These are phyloP conservation scores for Ceratocystis eucalypticola DNA, from an alignment of 2,329 filamentous ascomycete genomes.

Conservation along the genomic window DNA sequence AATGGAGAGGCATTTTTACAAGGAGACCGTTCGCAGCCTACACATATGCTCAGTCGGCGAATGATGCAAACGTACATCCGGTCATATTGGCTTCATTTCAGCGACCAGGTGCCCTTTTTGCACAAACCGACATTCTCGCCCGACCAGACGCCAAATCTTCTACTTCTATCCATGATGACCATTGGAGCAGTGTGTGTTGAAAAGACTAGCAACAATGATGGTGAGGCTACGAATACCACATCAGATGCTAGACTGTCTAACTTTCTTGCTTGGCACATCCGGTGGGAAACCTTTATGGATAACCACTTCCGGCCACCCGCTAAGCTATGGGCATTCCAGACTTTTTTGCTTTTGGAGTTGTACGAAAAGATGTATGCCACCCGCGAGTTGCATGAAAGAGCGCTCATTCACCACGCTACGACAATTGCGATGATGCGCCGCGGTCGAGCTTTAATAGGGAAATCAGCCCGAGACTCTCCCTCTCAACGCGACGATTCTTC, in stretches of 20 bases:
- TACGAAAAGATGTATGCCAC: conserved; percentile 99
- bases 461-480: conserved; percentile 69
- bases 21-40: conserved; percentile 55
- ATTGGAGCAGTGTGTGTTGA: conserved; percentile 86
- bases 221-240: conserved; percentile 47
- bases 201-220: conserved; percentile 58
- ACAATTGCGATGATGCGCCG: conserved; percentile 91
- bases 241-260: conserved; percentile 68
- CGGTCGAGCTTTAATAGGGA: conserved; percentile 78
- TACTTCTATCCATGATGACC: conserved; percentile 79
- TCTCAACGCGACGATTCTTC: conserved; percentile 50
- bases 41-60: conserved; percentile 61
- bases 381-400: conserved; percentile 77
- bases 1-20: conserved; percentile 35
- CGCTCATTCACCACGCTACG: conserved; percentile 92
- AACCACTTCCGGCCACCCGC: conserved; percentile 79
- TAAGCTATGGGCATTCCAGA: conserved; percentile 92
- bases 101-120: conserved; percentile 83
- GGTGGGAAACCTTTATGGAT: conserved; percentile 93
- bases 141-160: conserved; percentile 69
- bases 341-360: conserved; percentile 72
- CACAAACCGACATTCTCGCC: conserved; percentile 89
- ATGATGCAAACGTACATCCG: conserved; percentile 95
- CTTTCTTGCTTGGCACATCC: conserved; percentile 83
- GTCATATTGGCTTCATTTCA: conserved; percentile 92